These are phyloP conservation scores for Pleurotus sapidus DNA, from an alignment of 768 basidiomycete species.

Conservation along the genomic window DNA sequence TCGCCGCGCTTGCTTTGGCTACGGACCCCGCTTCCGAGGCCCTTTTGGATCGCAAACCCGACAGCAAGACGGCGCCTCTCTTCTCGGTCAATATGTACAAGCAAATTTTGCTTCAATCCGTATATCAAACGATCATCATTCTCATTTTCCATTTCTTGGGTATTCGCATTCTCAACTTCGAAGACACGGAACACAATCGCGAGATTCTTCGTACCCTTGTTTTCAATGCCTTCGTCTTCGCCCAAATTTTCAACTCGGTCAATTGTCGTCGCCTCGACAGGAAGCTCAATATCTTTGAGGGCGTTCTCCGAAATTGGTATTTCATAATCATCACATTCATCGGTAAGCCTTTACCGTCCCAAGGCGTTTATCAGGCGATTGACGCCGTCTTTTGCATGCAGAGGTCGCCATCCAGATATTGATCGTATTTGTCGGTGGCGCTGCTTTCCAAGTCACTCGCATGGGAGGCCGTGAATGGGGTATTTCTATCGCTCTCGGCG, in stretches of 20 bases:
- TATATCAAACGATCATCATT: constrained; percentile 80
- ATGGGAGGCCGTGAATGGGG: constrained; percentile 90
- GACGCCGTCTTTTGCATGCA: constrained; percentile 24
- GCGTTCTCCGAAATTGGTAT: constrained; percentile 74
- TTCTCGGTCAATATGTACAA: constrained; percentile 96
- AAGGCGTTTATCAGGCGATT: too few species aligned
- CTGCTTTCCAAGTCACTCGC: constrained; percentile 85
- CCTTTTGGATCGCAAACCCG: constrained; percentile 87
- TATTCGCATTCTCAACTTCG: constrained; percentile 60
- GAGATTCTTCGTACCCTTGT: constrained; percentile 72
- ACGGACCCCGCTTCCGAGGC: constrained; percentile 88
- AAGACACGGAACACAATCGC: constrained; percentile 27
- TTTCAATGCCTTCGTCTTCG: constrained; percentile 98
- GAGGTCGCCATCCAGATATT: constrained; percentile 85
- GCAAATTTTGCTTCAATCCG: constrained; percentile 88
- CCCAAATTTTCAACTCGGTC: constrained; percentile 94
- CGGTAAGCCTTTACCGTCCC: constrained; percentile 45
- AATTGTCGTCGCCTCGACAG: constrained; percentile 88
- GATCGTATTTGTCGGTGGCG: constrained; percentile 89
- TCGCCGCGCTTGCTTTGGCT: constrained; percentile 95
- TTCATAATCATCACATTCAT: constrained; percentile 84
- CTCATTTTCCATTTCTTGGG: constrained; percentile 91
- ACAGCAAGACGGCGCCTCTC: constrained; percentile 83
- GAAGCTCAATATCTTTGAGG: constrained; percentile 86
- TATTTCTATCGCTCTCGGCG: constrained; percentile 84